Percentiles rank a stretch among this genome's conserved stretches.
Evolutionary conservation across 106 monocot genomes (phyloP).

Genomic region (Alisma plantagoaquatica): DNA sequence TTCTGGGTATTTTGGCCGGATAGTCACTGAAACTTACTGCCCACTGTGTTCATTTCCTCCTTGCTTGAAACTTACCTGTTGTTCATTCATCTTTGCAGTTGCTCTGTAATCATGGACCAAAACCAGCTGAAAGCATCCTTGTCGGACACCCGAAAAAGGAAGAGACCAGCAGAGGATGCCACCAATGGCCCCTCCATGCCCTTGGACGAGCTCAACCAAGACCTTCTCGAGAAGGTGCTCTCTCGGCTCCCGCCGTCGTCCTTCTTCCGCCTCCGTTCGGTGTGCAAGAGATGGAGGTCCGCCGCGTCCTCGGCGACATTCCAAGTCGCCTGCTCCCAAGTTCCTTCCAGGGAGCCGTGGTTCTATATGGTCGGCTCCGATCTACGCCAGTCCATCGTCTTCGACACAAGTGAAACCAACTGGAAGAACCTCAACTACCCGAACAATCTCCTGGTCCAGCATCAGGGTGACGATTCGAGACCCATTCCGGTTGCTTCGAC

Average conservation of each 20-base stretch:
- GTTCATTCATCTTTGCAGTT: no score
- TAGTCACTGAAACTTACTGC: no score
- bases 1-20: no score
- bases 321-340: constrained; percentile 38
- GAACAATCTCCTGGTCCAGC: neutral
- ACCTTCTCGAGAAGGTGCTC: constrained; percentile 71
- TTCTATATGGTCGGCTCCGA: constrained; percentile 58
- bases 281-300: constrained; percentile 59
- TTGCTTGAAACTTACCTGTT: neutral
- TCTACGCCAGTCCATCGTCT: constrained; percentile 28
- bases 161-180: constrained; percentile 21
- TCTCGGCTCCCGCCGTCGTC: constrained; percentile 53
- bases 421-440: constrained; percentile 42
- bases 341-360: constrained; percentile 59
- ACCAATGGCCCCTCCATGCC: constrained; percentile 2
- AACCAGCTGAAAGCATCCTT: neutral
- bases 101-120: constrained; percentile 12
- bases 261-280: constrained; percentile 75
- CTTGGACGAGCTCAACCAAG: constrained; percentile 60
- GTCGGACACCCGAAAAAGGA: constrained; percentile 34
- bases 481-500: constrained; percentile 59
- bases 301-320: constrained; percentile 49
- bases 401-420: constrained; percentile 38
- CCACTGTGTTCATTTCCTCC: neutral
- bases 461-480: constrained; percentile 5